A percentile compares a stretch with the other conserved stretches of the same genome.
Conservation (phyloP, 2,329 filamentous ascomycete genomes). For the Penicillium concentricum region DNA sequence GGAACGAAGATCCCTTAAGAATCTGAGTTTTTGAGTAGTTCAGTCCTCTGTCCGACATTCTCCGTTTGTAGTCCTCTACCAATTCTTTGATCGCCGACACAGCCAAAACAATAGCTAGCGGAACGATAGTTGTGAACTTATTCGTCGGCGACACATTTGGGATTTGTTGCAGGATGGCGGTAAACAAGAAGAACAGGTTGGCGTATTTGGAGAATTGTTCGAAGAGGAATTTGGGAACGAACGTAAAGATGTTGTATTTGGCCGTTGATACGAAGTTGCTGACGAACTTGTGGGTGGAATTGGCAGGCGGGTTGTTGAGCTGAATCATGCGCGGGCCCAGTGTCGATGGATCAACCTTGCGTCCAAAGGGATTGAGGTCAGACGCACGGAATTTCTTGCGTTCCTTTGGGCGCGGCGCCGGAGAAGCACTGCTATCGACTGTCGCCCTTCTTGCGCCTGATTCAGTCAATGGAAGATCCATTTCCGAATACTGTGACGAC, state of each 20-base stretch:
- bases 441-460: slow-evolving; percentile 54
- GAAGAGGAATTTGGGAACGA: slow-evolving; percentile 93
- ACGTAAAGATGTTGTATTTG: slow-evolving; percentile 93
- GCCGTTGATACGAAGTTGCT: slow-evolving; percentile 97
- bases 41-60: slow-evolving; percentile 78
- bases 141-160: slow-evolving; percentile 94
- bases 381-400: slow-evolving; percentile 65
- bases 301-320: slow-evolving; percentile 93
- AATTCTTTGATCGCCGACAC: slow-evolving; percentile 96
- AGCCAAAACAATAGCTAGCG: slow-evolving; percentile 81
- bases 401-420: slow-evolving; percentile 44
- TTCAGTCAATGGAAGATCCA: slow-evolving; percentile 94
- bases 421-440: slow-evolving; percentile 46
- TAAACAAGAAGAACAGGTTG: slow-evolving; percentile 99
- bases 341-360: slow-evolving; percentile 84
- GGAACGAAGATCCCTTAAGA: slow-evolving; percentile 77
- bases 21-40: slow-evolving; percentile 86
- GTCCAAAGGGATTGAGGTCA: slow-evolving; percentile 86
- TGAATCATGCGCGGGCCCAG: slow-evolving; percentile 90
- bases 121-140: slow-evolving; percentile 91
- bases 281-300: slow-evolving; percentile 82
- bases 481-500: slow-evolving; percentile 81
- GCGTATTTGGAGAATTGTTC: slow-evolving; percentile 99
- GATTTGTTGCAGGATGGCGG: slow-evolving; percentile 89
- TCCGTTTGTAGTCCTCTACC: slow-evolving; percentile 89